Conservation (phyloP, 2,329 filamentous ascomycete genomes). For the Sclerotiophoma versabilis region DNA sequence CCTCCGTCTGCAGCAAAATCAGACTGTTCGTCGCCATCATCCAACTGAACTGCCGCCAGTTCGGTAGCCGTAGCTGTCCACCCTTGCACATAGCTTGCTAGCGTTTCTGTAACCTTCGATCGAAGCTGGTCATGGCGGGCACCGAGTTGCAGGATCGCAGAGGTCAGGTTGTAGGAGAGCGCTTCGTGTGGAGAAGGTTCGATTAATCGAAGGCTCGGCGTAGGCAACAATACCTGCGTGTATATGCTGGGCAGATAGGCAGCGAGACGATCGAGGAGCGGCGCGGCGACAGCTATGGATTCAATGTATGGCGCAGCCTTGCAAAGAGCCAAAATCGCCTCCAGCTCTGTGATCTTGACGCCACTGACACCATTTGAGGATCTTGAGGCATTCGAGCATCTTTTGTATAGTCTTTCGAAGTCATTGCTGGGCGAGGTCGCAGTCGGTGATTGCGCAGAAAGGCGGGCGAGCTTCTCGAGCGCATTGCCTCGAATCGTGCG, state of each 20-base stretch:
- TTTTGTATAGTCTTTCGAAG: slow-evolving; percentile 52
- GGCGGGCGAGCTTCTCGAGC: slow-evolving; percentile 58
- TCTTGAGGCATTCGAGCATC: slow-evolving; percentile 37
- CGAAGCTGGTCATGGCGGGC: slow-evolving; percentile 74
- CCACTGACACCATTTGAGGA: slow-evolving; percentile 9
- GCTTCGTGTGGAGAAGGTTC: slow-evolving; percentile 90
- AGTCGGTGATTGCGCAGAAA: slow-evolving; percentile 52
- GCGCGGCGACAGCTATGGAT: slow-evolving; percentile 74
- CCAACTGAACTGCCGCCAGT: slow-evolving; percentile 61
- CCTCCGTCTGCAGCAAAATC: slow-evolving; percentile 58
- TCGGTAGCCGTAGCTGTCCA: slow-evolving; percentile 69
- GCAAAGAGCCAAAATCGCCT: slow-evolving; percentile 89
- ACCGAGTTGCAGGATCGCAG: slow-evolving; percentile 82
- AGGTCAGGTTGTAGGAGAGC: slow-evolving; percentile 78
- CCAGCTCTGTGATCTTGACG: slow-evolving; percentile 82
- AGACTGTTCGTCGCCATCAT: slow-evolving; percentile 61
- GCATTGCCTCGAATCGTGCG: slow-evolving; percentile 55
- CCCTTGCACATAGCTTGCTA: slow-evolving; percentile 75
- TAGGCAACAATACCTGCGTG: slow-evolving; percentile 76
- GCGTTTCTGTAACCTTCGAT: slow-evolving; percentile 68
- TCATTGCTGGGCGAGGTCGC: slow-evolving; percentile 42
- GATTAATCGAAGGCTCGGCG: slow-evolving; percentile 81
- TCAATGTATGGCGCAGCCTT: slow-evolving; percentile 82
- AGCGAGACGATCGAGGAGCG: slow-evolving; percentile 77
- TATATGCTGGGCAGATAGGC: slow-evolving; percentile 88